A percentile compares a stretch with the other conserved stretches of the same genome.
phyloP scores from a whole-genome alignment of 495 filamentous ascomycete species.

The Penicillium flavigenum region DNA sequence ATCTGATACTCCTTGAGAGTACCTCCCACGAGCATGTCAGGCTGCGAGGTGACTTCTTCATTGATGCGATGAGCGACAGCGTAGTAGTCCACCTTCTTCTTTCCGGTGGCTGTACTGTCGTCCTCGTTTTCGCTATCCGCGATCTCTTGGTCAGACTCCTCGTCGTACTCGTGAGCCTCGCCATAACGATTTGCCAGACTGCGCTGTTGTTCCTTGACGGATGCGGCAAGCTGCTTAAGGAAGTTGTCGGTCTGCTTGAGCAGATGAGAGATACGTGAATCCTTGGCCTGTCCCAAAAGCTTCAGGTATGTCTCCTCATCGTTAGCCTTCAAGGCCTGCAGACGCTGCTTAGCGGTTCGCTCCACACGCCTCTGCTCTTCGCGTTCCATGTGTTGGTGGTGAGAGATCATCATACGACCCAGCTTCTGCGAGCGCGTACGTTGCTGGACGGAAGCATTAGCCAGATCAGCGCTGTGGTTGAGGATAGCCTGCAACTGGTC shows the following conservation, averaged over 20 bases:
- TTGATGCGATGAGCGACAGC: slow-evolving; percentile 94
- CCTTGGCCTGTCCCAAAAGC: slow-evolving; percentile 94
- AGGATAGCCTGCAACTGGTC: slow-evolving; percentile 79
- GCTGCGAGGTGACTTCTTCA: slow-evolving; percentile 82
- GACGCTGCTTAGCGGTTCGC: slow-evolving; percentile 97
- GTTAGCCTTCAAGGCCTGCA: slow-evolving; percentile 96
- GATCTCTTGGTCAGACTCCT: slow-evolving; percentile 67
- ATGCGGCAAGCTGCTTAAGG: slow-evolving; percentile 89
- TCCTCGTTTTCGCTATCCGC: slow-evolving; percentile 66
- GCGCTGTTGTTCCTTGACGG: slow-evolving; percentile 89
- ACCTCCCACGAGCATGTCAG: slow-evolving; percentile 82
- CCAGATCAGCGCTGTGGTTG: slow-evolving; percentile 65
- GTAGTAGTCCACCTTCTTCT: slow-evolving; percentile 92
- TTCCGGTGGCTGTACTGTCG: slow-evolving; percentile 58
- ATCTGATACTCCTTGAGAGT: slow-evolving; percentile 95
- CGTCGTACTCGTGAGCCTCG: slow-evolving; percentile 56
- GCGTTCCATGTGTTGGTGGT: slow-evolving; percentile 95
- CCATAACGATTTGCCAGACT: slow-evolving; percentile 75
- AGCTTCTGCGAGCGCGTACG: slow-evolving; percentile 74
- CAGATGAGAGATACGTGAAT: slow-evolving; percentile 96
- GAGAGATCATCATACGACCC: slow-evolving; percentile 78
- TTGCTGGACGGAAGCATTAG: slow-evolving; percentile 53
- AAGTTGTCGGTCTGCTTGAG: slow-evolving; percentile 96
- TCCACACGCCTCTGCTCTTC: slow-evolving; percentile 98
- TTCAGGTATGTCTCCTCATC: slow-evolving; percentile 98